Base-by-base conservation (phyloP, 2,329 filamentous ascomycete species). In the Botrytis deweyae region DNA sequence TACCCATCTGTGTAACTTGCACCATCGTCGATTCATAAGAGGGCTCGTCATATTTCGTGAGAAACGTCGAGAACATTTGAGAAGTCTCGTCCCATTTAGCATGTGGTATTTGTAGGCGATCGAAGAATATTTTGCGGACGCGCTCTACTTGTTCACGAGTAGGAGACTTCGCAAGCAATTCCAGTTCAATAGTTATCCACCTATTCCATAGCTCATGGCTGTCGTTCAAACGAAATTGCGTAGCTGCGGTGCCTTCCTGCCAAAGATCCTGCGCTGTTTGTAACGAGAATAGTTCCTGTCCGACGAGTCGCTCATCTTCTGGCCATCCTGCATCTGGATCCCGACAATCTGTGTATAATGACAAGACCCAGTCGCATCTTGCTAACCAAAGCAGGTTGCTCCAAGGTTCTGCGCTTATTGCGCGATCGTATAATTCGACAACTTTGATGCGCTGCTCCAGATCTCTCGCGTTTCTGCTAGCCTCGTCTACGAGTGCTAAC, bases 191-290 rank as follows among this genome's bases (percentile, higher is more conserved):
- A 72, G 90, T 89, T 62, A 93, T 86, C 87, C 92, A 95, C 76
- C 91, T 89, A 80, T 95, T 89, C 93, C 93, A 97, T 18, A 96
- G 87, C 73, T 90, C 83, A 80, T 94, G 91, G 80, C 93, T 95
- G 81, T 94, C 92, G 80, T 88, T 88, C 74, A 96, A 84, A 75
- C 92, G 91, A 82, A 91, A 93, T 80, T 91, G 89, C 71, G 93
- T 92, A 61, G 89, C 88, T 75, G 91, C 87, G 77, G 93, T 90
- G 52, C 89, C 93, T 78, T 92, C 87, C 80, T 91, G 88, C 87
- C 93, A 93, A 1, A 93, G 86, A 72, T 89, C 88, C 72, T 93
- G 83, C 64, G 92, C 88, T 65, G 88, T 83, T 49, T 91, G 88
- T 76, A 91, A 88, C 10, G 89, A 89, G 82, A 96, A 95, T 59